phyloP scores from a whole-genome alignment of 2,329 filamentous ascomycete genomes.

The Trichoderma guizhouense region DNA sequence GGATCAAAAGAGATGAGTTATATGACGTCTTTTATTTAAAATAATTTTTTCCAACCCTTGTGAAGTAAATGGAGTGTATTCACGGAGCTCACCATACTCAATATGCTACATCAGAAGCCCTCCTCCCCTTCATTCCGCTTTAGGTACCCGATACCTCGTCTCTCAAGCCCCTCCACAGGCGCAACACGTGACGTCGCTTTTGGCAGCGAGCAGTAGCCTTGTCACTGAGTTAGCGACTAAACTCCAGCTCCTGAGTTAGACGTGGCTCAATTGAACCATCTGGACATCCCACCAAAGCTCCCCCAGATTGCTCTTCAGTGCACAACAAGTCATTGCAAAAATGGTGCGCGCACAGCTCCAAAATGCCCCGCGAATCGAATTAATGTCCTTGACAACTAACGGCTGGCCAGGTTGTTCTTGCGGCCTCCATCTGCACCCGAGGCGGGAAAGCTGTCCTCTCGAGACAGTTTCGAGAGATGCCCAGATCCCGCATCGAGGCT shows the following conservation, averaged over 20 bases:
- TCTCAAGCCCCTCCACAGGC: background rate
- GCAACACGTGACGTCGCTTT: conserved; percentile 10
- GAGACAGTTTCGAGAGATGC: conserved; percentile 96
- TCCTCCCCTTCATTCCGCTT: background rate
- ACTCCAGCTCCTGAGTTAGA: conserved; percentile 20
- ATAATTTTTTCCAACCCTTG: fast-evolving
- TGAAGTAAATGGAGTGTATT: background rate
- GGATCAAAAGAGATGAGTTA: background rate
- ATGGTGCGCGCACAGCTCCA: conserved; percentile 38
- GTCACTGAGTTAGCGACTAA: background rate
- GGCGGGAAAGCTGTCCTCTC: conserved; percentile 98
- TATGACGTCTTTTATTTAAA: background rate
- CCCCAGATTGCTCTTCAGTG: conserved; percentile 2
- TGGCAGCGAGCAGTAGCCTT: background rate
- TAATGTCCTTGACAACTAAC: conserved; percentile 22
- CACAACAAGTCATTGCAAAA: conserved; percentile 29
- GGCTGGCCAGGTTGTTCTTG: conserved; percentile 78
- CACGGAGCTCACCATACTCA: background rate
- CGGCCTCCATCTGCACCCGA: conserved; percentile 96
- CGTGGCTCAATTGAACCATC: conserved; percentile 19
- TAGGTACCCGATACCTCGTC: background rate
- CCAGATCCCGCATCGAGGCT: conserved; percentile 92
- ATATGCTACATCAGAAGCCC: background rate
- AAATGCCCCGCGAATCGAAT: conserved; percentile 36
- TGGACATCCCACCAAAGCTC: conserved; percentile 16